Evolutionary conservation across 371 early-diverging fungal species (phyloP).

Genomic region (Nematocida displodere): DNA sequence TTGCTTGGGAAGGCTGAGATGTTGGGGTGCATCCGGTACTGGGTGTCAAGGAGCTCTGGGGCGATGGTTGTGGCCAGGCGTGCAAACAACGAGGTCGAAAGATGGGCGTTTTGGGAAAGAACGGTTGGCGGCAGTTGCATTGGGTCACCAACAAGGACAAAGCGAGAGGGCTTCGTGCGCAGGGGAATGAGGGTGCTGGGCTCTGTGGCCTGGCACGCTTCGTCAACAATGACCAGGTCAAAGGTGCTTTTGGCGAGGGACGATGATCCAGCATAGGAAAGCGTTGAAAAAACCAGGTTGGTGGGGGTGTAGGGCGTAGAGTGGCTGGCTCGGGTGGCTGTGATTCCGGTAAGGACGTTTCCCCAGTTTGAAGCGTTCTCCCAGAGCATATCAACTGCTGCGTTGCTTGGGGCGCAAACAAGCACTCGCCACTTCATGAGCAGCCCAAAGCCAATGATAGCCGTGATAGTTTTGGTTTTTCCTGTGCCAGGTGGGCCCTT

Average conservation of each 20-base stretch:
- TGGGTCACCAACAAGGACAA: constrained; percentile 90
- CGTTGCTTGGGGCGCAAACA: constrained; percentile 85
- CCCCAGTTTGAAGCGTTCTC: too few relatives aligned
- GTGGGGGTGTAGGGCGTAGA: neutral
- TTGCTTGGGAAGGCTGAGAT: constrained; percentile 48
- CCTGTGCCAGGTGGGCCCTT: constrained; percentile 73
- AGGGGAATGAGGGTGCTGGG: constrained; percentile 82
- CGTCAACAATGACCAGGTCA: constrained; percentile 76
- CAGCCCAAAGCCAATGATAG: constrained; percentile 74
- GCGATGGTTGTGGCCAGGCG: constrained; percentile 2
- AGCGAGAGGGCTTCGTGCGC: constrained; percentile 72
- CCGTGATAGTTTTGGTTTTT: constrained; percentile 81
- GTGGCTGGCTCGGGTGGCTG: neutral
- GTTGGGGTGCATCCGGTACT: constrained; percentile 61
- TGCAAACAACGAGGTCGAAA: constrained; percentile 24
- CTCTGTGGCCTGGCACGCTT: constrained; percentile 90
- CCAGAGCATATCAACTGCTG: too few relatives aligned
- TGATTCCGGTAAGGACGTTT: neutral
- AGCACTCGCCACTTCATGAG: constrained; percentile 70
- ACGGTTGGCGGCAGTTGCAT: constrained; percentile 71
- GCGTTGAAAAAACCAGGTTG: constrained; percentile 31
- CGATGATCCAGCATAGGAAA: constrained; percentile 14
- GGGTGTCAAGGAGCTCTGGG: constrained; percentile 54
- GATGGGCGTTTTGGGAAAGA: constrained; percentile 7
- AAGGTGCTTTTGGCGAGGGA: neutral